Evolutionary conservation across 768 basidiomycete species (phyloP).

Genomic region (Mycena alexandri): DNA sequence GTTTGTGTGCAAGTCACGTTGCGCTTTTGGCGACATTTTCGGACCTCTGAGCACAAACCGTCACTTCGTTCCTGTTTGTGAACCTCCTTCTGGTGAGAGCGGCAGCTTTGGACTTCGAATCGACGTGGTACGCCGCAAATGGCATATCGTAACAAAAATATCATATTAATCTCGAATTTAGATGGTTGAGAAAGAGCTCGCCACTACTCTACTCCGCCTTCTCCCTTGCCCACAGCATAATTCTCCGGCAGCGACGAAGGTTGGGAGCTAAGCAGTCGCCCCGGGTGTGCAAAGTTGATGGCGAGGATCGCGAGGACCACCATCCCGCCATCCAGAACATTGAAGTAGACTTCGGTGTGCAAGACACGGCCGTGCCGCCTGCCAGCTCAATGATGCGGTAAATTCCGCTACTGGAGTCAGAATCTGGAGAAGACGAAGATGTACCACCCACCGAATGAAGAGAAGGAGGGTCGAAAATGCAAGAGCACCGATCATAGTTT

Average conservation of each 20-base stretch:
- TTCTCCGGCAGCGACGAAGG: neutral
- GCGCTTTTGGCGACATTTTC: too few species aligned
- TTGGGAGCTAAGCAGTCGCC: neutral
- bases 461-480: slow-evolving; percentile 12
- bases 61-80: too few species aligned
- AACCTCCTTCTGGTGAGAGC: too few species aligned
- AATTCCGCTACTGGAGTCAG: neutral
- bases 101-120: too few species aligned
- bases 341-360: slow-evolving; percentile 1
- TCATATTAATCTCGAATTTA: too few species aligned
- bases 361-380: neutral
- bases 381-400: slow-evolving; percentile 1
- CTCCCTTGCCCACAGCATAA: too few species aligned
- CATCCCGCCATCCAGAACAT: neutral
- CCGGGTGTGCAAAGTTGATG: neutral
- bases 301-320: neutral
- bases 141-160: too few species aligned
- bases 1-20: too few species aligned
- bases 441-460: neutral
- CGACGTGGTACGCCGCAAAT: too few species aligned
- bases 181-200: too few species aligned
- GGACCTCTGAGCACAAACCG: too few species aligned
- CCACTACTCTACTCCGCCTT: too few species aligned
- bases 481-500: slow-evolving; percentile 4
- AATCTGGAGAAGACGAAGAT: neutral